Conservation (phyloP, 1,139 yeast species). For the Scheffersomyces quercinus region DNA sequence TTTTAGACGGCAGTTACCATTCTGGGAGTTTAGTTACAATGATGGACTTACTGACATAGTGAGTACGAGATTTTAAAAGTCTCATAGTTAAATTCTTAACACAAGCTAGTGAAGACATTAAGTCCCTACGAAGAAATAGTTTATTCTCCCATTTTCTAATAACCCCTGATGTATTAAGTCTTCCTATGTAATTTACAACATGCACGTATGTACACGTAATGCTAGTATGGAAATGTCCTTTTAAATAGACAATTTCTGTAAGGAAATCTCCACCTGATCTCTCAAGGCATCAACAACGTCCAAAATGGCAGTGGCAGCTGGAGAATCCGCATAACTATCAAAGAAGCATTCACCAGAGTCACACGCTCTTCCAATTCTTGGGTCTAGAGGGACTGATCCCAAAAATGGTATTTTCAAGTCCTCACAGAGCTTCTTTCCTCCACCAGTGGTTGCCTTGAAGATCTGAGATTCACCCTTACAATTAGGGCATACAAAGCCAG, state of each 20-base stretch:
- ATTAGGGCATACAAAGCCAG: constrained; percentile 95
- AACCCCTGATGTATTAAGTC: too few relatives aligned
- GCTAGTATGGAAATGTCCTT: too few relatives aligned
- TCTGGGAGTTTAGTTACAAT: too few relatives aligned
- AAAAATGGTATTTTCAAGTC: constrained; percentile 76
- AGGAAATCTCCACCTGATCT: constrained; percentile 40
- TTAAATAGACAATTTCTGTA: constrained; percentile 13
- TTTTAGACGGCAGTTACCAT: too few relatives aligned
- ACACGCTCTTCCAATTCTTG: constrained; percentile 86
- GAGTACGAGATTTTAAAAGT: too few relatives aligned
- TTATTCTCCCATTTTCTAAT: too few relatives aligned
- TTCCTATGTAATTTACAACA: too few relatives aligned
- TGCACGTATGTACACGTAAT: too few relatives aligned
- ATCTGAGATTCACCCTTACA: constrained; percentile 90
- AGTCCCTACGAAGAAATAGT: too few relatives aligned
- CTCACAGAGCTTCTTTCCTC: constrained; percentile 80
- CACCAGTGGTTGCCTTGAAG: constrained; percentile 95
- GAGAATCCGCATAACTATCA: constrained; percentile 85
- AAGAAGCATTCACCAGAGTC: constrained; percentile 87
- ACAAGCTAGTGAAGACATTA: too few relatives aligned
- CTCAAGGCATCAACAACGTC: constrained; percentile 73
- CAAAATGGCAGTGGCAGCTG: constrained; percentile 85
- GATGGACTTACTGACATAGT: too few relatives aligned
- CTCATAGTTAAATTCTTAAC: too few relatives aligned
- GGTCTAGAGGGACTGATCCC: constrained; percentile 95